Evolutionary conservation across 2,329 filamentous ascomycete genomes (phyloP), one percentile per base, ranked within the genome.

Genomic region (Delphinella strobiligena): DNA sequence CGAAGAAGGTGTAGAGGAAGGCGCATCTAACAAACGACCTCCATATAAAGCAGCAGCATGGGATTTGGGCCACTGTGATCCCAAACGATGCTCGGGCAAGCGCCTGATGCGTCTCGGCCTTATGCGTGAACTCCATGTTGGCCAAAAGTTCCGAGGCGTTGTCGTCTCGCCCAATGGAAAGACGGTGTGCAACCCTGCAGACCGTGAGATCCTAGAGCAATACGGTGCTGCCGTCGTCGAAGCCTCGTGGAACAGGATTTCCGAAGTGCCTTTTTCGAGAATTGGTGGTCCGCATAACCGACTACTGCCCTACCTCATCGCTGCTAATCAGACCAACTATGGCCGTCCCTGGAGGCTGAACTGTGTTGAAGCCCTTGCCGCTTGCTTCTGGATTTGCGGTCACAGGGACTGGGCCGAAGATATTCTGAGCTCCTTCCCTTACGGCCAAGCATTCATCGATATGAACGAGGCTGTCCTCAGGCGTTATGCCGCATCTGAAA

Each of bases 31-130:
- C 37, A 54, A 54, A 34, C 46, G 61, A 18, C 64, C 73, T 52
- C 47, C 78, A 64, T 95, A 88, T 73, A 93, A 93, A 64, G 89
- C 91, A 36, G 91, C 89, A 43, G 95, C 89, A 61, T 98, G 91
- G 91, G 91, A 98, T 56, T 72, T 98, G 24, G 89, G 88, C 46
- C 91, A 98, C 66, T 98, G 91, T 68, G 91, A 98, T 56, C 86
- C 89, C 7, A 96, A 95, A 62, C 73, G 89, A 51, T 98, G 91
- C 64, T 95, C 88, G 0, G 91, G 91, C 22, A 98, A 98, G 67
- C 80, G 85, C 47, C 73, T 98, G 24, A 94, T 98, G 74, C 80
- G 81, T 47, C 74, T 93, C 40, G 89, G 89, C 3, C 69, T 95
- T 54, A 95, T 98, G 86, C 81, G 91, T 50, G 84, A 93, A 54